Evolutionary conservation across 2,329 filamentous ascomycete species (phyloP).

Genomic region (Pestalotiopsis sp.): DNA sequence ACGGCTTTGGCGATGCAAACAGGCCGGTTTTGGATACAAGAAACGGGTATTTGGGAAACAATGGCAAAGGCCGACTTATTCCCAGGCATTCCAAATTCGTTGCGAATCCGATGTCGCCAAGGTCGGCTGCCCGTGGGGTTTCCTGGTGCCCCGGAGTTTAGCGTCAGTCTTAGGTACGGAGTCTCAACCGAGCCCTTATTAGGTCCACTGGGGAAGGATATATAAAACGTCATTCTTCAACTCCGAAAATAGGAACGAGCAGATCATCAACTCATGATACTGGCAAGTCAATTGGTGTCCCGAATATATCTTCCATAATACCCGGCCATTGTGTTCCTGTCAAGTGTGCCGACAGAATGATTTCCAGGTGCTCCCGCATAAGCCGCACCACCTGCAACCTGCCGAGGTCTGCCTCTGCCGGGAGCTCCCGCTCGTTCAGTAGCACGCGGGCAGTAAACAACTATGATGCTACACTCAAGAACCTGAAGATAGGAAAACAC

Average conservation of each 20-base stretch:
- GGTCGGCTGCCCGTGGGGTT: background rate
- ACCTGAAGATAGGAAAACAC: constrained; percentile 38
- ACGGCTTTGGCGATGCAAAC: background rate
- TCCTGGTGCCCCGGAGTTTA: background rate
- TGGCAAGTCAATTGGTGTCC: background rate
- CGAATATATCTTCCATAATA: too few relatives aligned
- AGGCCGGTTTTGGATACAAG: background rate
- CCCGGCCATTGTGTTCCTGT: background rate
- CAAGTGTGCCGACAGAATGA: background rate
- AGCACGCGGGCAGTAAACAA: constrained; percentile 16
- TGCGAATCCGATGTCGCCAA: constrained; percentile 4
- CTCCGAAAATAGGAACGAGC: background rate
- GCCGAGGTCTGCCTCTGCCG: constrained; percentile 10
- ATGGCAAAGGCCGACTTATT: background rate
- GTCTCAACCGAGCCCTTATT: background rate
- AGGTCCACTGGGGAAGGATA: background rate
- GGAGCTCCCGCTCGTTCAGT: constrained; percentile 19
- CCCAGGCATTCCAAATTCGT: background rate
- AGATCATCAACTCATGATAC: background rate
- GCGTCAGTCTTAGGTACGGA: background rate
- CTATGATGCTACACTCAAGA: constrained; percentile 35
- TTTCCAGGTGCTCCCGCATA: background rate
- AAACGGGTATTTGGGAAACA: too few relatives aligned
- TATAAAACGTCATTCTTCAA: constrained; percentile 9
- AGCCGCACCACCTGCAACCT: background rate